Evolutionary conservation across 495 filamentous ascomycete species (phyloP).

Genomic region (Neurospora terricola): DNA sequence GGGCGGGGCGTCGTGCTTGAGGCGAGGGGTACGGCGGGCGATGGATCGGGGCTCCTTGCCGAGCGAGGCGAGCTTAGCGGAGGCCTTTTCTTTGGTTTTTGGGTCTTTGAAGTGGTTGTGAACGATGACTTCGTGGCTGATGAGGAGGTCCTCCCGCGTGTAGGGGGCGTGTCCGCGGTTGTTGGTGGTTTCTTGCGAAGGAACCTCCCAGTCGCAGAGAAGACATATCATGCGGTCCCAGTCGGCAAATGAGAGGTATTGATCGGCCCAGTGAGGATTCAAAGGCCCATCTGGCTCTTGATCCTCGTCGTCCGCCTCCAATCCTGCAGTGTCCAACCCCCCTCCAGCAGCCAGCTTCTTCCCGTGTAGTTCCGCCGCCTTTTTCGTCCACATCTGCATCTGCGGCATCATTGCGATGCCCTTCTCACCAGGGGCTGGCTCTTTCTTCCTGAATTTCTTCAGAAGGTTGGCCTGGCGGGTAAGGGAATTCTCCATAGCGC

Average conservation of each 20-base stretch:
- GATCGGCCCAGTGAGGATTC: slow-evolving; percentile 14
- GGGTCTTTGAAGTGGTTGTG: slow-evolving; percentile 20
- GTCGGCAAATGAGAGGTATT: slow-evolving; percentile 24
- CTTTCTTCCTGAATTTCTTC: slow-evolving; percentile 52
- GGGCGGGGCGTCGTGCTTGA: slow-evolving; percentile 15
- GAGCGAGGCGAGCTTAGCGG: slow-evolving; percentile 21
- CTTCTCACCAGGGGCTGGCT: slow-evolving; percentile 34
- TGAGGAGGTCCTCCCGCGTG: slow-evolving; percentile 18
- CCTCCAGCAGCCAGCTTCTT: slow-evolving; percentile 13
- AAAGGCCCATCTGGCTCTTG: slow-evolving; percentile 9
- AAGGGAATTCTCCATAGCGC: slow-evolving; percentile 3
- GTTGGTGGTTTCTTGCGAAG: slow-evolving; percentile 11
- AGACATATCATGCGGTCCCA: slow-evolving; percentile 24
- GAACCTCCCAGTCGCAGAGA: slow-evolving; percentile 21
- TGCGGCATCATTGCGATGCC: slow-evolving; percentile 50
- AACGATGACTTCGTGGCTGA: slow-evolving; percentile 20
- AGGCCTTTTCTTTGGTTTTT: slow-evolving; percentile 21
- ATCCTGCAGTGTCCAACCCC: neutral
- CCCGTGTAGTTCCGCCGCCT: slow-evolving; percentile 75
- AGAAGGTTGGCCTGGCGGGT: slow-evolving; percentile 25
- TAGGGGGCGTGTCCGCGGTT: slow-evolving; percentile 11
- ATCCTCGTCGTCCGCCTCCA: slow-evolving; percentile 8
- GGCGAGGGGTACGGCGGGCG: slow-evolving; percentile 15
- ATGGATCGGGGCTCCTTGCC: slow-evolving; percentile 17
- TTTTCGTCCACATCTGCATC: slow-evolving; percentile 81